Evolutionary conservation across 2,329 filamentous ascomycete species (phyloP), one percentile per base, ranked within the genome.

Genomic region (Cercospora janseana): DNA sequence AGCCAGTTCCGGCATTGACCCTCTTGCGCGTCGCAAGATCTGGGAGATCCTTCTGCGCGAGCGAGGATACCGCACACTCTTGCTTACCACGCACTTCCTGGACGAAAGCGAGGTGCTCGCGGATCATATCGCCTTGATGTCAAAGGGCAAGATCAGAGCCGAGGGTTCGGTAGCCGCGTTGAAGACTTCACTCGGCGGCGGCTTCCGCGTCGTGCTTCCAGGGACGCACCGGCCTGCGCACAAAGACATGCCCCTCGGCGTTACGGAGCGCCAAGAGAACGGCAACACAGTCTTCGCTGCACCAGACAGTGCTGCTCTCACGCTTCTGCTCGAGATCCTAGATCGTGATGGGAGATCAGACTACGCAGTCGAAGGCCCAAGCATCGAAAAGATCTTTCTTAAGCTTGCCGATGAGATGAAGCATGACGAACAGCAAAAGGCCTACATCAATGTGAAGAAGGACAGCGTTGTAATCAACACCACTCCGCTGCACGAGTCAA

Each of bases 21-120:
- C 90, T 0, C 73, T 95, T 1, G 90, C 86, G 12, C 78, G 90
- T 40, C 76, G 89, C 20, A 95, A 93, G 70, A 87, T 95, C 20
- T 95, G 90, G 90, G 88, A 95, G 57, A 95, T 95, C 52, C 74
- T 95, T 16, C 75, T 95, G 13, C 85, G 85, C 3, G 89, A 95
- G 68, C 80, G 89, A 51, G 88, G 88, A 20, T 75, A 76, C 45
- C 77, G 90, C 31, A 94, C 90, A 0, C 85, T 95, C 55, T 81
- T 95, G 27, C 70, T 95, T 47, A 95, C 90, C 0, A 95, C 90
- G 0, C 90, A 95, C 67, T 95, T 95, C 66, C 76, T 95, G 8
- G 90, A 95, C 62, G 90, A 95, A 69, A 90, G 89, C 1, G 90
- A 95, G 64, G 76, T 94, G 1, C 77, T 95, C 1, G 85, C 89